Base-by-base conservation (phyloP, 768 basidiomycete genomes). In the Chalciporus piperatus region DNA sequence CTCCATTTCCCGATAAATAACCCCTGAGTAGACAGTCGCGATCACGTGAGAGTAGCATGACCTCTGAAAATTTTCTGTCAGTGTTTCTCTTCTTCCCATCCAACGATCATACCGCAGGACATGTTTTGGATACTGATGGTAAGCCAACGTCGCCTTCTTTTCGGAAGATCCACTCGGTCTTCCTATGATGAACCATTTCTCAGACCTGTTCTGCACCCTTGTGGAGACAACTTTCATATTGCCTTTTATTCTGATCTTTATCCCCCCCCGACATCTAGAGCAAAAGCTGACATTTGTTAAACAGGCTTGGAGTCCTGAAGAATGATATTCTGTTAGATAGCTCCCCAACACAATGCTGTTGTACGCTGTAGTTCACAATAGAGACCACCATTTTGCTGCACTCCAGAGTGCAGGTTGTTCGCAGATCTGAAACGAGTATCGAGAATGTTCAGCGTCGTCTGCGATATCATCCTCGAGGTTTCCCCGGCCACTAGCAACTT, bases 201-300 rank as follows among this genome's bases (percentile, higher is more conserved):
- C 64, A 65, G 64, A 65, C 64, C 64, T 65, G 64, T 66, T 63
- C 63, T 64, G 63, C 38, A 60, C 51, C 41, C 38, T 59, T 50
- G 51, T 65, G 64, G 64, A 65, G 64, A 66, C 54, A 53, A 58
- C 42, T 37, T 25, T 43, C 2, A 56, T 41, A 61, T 65, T 66
- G 64, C 64, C 55, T 48, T 48, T 57, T 45, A 17, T 41, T 57
- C 64, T 65, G 63, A 63, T 30, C 30, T 22, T 47, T 2, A 8
- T 9, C 25, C 20, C 35, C 32, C 10, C 3, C 52, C 9, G 7
- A 28, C 13, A 0, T 20, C 3, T 10, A 41, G 39, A 38, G 12
- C 41, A 19, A 4, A 12, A 20, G n/a, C 57, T 64, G 47, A 64
- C 50, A 3, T 20, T 11, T 35, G 2, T 46, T 49, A n/a, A 4